Evolutionary conservation across 106 monocot genomes (phyloP).

Genomic region (Narthecium ossifragum): DNA sequence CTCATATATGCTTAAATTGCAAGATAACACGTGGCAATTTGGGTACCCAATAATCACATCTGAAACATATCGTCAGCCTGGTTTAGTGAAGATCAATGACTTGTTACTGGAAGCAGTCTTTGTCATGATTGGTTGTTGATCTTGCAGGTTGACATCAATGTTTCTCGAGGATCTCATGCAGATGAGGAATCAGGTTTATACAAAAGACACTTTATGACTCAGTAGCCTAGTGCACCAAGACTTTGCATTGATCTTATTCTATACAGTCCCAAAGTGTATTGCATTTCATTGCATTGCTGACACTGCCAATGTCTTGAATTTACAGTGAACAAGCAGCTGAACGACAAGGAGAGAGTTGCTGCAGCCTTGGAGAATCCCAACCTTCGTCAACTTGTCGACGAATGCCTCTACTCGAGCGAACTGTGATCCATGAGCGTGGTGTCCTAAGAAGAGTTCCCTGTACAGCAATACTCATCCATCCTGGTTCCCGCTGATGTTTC

Average conservation of each 20-base stretch:
- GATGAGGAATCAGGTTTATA: constrained; percentile 62
- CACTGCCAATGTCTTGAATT: constrained; percentile 3
- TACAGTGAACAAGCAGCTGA: constrained; percentile 88
- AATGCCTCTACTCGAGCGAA: constrained; percentile 62
- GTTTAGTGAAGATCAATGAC: neutral
- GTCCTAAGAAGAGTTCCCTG: no score
- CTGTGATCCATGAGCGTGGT: no score
- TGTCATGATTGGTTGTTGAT: neutral
- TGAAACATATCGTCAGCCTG: neutral
- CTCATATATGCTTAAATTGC: neutral
- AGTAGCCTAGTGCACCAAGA: no score
- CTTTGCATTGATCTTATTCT: no score
- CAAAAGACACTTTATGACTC: neutral
- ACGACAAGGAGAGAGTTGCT: constrained; percentile 84
- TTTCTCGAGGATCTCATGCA: constrained; percentile 79
- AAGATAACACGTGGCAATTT: neutral
- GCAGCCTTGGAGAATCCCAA: constrained; percentile 84
- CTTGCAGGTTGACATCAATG: constrained; percentile 75
- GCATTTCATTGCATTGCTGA: no score
- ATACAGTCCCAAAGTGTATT: no score
- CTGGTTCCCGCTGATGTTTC: no score
- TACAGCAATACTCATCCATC: no score
- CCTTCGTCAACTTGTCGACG: constrained; percentile 69
- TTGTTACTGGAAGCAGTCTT: neutral
- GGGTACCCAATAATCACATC: neutral